Base-by-base conservation (phyloP, 768 basidiomycete genomes). In the Inosperma sp. region DNA sequence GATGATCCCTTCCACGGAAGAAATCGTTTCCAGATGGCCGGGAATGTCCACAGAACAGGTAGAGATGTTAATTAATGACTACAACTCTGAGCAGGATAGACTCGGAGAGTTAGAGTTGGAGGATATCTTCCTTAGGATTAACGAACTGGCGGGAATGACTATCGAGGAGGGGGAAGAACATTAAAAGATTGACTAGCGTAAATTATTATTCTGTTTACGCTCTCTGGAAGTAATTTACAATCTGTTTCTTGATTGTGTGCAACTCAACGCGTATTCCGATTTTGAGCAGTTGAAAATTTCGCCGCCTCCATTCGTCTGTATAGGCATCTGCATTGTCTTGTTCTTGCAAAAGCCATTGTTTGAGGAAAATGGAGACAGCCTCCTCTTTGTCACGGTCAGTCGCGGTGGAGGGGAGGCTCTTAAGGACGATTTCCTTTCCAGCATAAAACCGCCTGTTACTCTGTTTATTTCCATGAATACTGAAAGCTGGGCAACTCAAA, bases 401-500 rank as follows among this genome's bases (percentile, higher is more conserved):
- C 7, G 78, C 69, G 2, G 72, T 65, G 7, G 72, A 61, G 0
- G 84, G 83, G 22, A 88, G 73, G 47, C 80, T 74, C 7, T 72
- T 61, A 10, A 89, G 71, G 17, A 81, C 70, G 8, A 79, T 74
- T 19, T 75, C 66, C 66, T 84, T 87, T 27, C 81, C 87, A 7
- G 76, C 72, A 61, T 88, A 81, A 62, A 90, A 92, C n/a, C 89
- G 83, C 8, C 76, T 72, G 62, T 93, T 93, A 63, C 80, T 87
- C 90, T 93, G 59, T 7, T 25, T n/a, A 53, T 22, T 36, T 27
- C 5, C 25, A 17, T 36, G 27, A 29, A 40, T 22, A 54, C 49
- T 34, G 26, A 27, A 33, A 29, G 9, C 27, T 16, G 37, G 36
- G 31, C 26, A 17, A 10, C n/a, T 59, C 16, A 5, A 5, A 23